Base-by-base conservation (phyloP, 148 eudicot species). In the Rhododendron griersonianum region DNA sequence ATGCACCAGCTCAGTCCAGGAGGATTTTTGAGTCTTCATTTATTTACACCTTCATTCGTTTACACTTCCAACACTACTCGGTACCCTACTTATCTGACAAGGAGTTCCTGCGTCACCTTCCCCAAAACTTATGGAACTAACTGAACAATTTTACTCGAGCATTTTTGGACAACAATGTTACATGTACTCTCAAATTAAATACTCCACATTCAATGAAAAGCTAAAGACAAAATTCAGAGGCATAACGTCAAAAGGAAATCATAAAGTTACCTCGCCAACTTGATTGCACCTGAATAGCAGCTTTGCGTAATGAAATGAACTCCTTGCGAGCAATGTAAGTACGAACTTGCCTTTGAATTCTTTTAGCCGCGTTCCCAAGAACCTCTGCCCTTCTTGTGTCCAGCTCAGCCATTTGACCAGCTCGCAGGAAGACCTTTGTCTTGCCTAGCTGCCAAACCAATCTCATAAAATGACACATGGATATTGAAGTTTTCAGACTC, bases 361-460 rank as follows among this genome's bases (percentile, higher is more conserved):
- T 92, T 89, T 91, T 94, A 37, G 99, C 99, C 18, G 98, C 99
- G 86, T 89, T 92, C 48, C 96, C 98, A 87, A 98, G 94, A 86
- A 94, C 95, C 91, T 95, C 99, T 83, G 96, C 89, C 88, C 99
- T 94, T 87, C 95, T 94, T 19, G 99, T 91, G 86, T 98, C 99
- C 83, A 98, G 89, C 88, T 98, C 99, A 78, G 99, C 99, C 99
- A 98, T 98, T 91, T 98, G 99, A 57, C 99, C 99, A 91, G 99
- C 99, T 85, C 99, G 93, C 85, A 98, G 91, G 85, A 98, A 98
- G 87, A 95, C 96, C 91, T 98, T 98, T 79, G 96, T 91, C 92
- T 98, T 98, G 76, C 99, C 99, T 77, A 98, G 87, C 99, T 96
- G 94, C 84, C 88, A 91, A 88, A 87, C 82, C 83, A 89, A 84